Percentiles rank a stretch among this genome's conserved stretches.
Evolutionary conservation across 2,329 filamentous ascomycete species (phyloP).

Genomic region (Xylaria sp.): DNA sequence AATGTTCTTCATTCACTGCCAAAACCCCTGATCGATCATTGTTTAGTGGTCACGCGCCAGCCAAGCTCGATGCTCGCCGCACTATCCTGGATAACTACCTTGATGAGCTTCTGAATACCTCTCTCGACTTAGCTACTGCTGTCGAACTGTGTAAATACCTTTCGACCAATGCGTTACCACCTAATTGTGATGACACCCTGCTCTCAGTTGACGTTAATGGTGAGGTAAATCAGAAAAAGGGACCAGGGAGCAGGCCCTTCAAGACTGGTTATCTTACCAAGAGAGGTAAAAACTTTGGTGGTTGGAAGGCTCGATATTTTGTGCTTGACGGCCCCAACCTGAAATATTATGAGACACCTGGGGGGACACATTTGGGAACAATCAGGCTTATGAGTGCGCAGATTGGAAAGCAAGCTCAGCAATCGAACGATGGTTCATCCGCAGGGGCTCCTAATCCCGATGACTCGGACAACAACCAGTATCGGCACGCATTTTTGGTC

Average conservation of each 20-base stretch:
- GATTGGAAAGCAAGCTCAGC: constrained; percentile 84
- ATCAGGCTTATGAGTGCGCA: constrained; percentile 89
- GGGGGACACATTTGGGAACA: constrained; percentile 83
- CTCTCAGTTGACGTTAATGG: constrained; percentile 34
- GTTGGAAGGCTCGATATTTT: constrained; percentile 83
- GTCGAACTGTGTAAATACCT: constrained; percentile 83
- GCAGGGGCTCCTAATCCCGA: constrained; percentile 53
- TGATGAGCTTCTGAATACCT: constrained; percentile 76
- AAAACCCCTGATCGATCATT: constrained; percentile 78
- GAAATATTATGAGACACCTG: constrained; percentile 87
- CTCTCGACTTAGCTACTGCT: constrained; percentile 70
- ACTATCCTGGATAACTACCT: constrained; percentile 78
- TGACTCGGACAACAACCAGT: constrained; percentile 88
- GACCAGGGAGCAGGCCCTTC: constrained; percentile 60
- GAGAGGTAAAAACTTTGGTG: constrained; percentile 95
- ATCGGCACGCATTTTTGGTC: constrained; percentile 91
- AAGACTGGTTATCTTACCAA: constrained; percentile 94
- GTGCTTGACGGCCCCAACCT: constrained; percentile 57
- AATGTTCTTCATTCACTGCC: constrained; percentile 64
- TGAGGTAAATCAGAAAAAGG: constrained; percentile 41
- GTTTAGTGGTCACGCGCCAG: constrained; percentile 88
- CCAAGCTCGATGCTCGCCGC: constrained; percentile 83
- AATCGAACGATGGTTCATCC: constrained; percentile 56
- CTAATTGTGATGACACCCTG: constrained; percentile 53
- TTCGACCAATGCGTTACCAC: constrained; percentile 59